Evolutionary conservation across 345 rosid species (phyloP), one percentile per base, ranked within the genome.

Genomic region (Sisymbrium irio): DNA sequence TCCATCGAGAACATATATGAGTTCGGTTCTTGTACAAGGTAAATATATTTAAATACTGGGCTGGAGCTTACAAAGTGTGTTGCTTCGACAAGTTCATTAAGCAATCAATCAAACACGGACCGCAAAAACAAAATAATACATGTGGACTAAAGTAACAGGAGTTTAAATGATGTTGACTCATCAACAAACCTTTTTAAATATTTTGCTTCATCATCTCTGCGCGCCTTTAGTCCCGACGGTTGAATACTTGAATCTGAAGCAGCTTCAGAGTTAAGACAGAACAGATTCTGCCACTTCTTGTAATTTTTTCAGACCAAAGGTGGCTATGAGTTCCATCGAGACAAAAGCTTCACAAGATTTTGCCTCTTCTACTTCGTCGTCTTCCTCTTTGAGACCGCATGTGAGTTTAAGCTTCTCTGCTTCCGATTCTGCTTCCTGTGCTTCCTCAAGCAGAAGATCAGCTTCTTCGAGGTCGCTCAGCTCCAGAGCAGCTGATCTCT

Each of bases 401-500:
- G 73, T 56, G 1, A 88, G 69, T 73, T 82, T 79, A 55, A 87
- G 91, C 68, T 82, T 85, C 64, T 82, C 78, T 36, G 93, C 97
- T 73, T 93, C 97, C 7, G 84, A 81, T 69, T 78, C 83, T 17
- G 97, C 93, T 57, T 88, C 93, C 64, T 90, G 83, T 63, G 93
- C 90, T 75, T 93, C 98, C 20, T 80, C 82, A 65, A 83, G 84
- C 50, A 90, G 81, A 76, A 88, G 89, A 67, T 79, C 80, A 37
- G 98, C 96, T 82, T 90, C 98, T 79, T 90, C 91, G 5, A 71
- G 68, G 72, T 93, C 88, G 9, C 84, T 86, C 67, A 87, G 76
- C 79, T 90, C 96, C 62, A 87, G 54, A 81, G 92, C 92, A 75
- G 97, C 91, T 50, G 80, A 83, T 63, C 95, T 88, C 78, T 90